Evolutionary conservation across 345 rosid species (phyloP).

Genomic region (Xanthoceras sorbifolium): DNA sequence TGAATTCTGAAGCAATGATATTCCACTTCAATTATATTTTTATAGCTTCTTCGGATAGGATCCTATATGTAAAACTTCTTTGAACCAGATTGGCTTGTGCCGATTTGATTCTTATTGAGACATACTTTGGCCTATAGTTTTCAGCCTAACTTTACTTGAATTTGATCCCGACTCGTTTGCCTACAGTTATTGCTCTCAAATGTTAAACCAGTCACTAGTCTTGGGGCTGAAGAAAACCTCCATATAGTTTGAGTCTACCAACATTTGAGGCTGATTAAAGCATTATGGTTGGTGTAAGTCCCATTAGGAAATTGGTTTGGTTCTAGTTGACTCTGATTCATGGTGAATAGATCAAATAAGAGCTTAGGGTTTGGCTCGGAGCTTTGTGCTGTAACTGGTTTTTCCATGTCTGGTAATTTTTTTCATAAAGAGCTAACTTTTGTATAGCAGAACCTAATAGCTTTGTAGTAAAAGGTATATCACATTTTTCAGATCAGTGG

Average conservation of each 20-base stretch:
- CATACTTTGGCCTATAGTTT: background rate
- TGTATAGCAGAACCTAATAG: background rate
- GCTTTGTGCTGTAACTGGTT: background rate
- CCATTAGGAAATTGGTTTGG: background rate
- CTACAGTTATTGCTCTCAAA: background rate
- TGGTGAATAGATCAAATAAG: background rate
- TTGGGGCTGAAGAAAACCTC: background rate
- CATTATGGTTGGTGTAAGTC: background rate
- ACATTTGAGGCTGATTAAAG: conserved; percentile 5
- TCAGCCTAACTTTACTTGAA: background rate
- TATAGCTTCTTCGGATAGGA: too few relatives aligned
- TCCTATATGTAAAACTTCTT: conserved; percentile 8
- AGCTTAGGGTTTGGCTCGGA: background rate
- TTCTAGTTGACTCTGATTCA: background rate
- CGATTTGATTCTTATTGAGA: conserved; percentile 4
- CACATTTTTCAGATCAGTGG: conserved; percentile 5
- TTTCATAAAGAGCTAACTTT: background rate
- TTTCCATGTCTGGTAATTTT: background rate
- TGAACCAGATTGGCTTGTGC: background rate
- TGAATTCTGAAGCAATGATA: background rate
- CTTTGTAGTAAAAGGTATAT: background rate
- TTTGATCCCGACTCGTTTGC: background rate
- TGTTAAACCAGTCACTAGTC: background rate
- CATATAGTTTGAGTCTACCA: background rate
- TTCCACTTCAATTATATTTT: background rate